Evolutionary conservation across 2,329 filamentous ascomycete species (phyloP).

Genomic region (Aspergillus bombycis): DNA sequence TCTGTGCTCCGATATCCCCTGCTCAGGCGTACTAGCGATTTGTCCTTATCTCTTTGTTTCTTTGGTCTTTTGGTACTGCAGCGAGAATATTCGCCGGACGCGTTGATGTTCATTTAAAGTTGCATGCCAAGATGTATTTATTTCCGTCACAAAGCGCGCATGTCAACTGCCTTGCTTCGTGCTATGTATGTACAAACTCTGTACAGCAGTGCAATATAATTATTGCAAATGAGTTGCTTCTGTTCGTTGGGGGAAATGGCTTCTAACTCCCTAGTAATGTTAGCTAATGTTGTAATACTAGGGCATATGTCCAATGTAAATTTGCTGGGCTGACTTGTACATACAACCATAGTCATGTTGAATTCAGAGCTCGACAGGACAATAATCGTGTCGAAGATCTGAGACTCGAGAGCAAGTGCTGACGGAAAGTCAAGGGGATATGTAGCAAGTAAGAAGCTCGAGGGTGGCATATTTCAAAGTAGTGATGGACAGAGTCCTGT

Average conservation of each 20-base stretch:
- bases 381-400: not conserved
- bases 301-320: not conserved
- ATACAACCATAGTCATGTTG: not conserved
- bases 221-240: not conserved
- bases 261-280: not conserved
- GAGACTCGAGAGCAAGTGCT: not conserved
- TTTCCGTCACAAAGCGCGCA: not conserved
- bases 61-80: not conserved
- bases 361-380: not conserved
- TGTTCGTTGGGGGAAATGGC: not conserved
- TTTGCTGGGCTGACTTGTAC: not conserved
- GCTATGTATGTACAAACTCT: not conserved
- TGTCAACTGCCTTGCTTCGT: not conserved
- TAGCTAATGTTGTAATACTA: not conserved
- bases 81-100: not conserved
- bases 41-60: not conserved
- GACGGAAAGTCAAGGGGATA: not conserved
- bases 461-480: not conserved
- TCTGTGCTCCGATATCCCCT: not conserved
- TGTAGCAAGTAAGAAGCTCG: not conserved
- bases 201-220: not conserved
- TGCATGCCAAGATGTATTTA: slow-evolving; percentile 9
- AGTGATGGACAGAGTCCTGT: not conserved
- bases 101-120: slow-evolving; percentile 8
- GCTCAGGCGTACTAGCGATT: not conserved